phyloP scores from a whole-genome alignment of 2,329 filamentous ascomycete species.

The Drechslera avenae region DNA sequence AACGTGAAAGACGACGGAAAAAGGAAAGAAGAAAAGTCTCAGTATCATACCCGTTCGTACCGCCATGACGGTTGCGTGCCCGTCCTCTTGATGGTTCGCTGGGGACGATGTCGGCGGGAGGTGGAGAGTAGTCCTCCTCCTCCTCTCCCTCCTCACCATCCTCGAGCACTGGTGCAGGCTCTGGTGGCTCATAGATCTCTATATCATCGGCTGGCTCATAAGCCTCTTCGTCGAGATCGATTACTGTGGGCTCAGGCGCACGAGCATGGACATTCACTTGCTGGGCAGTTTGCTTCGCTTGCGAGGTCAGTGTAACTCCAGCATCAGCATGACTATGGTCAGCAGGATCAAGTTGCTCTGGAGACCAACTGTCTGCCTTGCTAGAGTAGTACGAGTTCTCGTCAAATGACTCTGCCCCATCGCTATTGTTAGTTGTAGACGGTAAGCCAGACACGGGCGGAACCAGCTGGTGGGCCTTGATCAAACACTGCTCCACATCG shows the following conservation, averaged over 20 bases:
- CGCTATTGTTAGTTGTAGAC: conserved; percentile 62
- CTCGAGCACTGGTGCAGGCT: conserved; percentile 32
- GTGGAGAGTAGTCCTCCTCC: conserved; percentile 53
- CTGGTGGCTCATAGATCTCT: conserved; percentile 45
- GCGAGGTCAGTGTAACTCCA: conserved; percentile 33
- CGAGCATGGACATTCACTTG: conserved; percentile 22
- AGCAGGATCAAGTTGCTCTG: conserved; percentile 51
- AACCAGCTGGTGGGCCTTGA: conserved; percentile 72
- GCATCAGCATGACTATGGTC: conserved; percentile 38
- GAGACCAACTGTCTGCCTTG: conserved; percentile 77
- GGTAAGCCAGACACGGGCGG: conserved; percentile 67
- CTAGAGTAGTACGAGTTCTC: conserved; percentile 97
- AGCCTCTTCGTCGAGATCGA: conserved; percentile 46
- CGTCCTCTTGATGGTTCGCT: conserved; percentile 34
- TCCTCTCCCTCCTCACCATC: conserved; percentile 43
- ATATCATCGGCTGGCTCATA: conserved; percentile 49
- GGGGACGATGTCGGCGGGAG: conserved; percentile 49
- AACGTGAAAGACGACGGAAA: conserved; percentile 28
- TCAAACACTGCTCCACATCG: conserved; percentile 51
- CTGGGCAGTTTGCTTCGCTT: conserved; percentile 30
- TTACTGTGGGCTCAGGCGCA: conserved; percentile 33
- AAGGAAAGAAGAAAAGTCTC: conserved; percentile 12
- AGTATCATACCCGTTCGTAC: conserved; percentile 40
- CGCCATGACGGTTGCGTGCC: conserved; percentile 31
- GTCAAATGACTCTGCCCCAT: conserved; percentile 82